Base-by-base conservation (phyloP, 768 basidiomycete species). In the Lentinula boryana region DNA sequence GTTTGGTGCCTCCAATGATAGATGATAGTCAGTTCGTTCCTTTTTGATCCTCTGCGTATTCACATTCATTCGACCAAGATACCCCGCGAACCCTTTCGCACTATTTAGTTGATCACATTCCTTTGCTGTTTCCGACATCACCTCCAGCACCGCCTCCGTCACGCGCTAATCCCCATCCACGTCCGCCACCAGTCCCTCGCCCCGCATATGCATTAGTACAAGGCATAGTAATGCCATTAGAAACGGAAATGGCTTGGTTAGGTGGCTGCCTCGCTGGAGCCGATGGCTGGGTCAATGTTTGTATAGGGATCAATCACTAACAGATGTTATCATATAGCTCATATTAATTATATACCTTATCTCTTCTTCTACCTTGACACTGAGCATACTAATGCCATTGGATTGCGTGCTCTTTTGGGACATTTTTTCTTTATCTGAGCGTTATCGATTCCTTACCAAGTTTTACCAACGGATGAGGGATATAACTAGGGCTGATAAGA, bases 211-310 rank as follows among this genome's bases (percentile, higher is more conserved):
- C 89, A 0, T 72, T 97, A 51, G 78, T 95, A 12, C 96, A 98
- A 69, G 96, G 97, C 12, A 86, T 98, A 18, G 72, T 81, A 2
- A 74, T 88, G 1, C 97, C 96, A 1, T 78, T 84, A 7, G 94
- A 97, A 33, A 81, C 93, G 5, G 96, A 98, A 68, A 80, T 98
- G 73, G 93, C 89, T 4, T 97, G 96, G 95, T 72, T 98, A n/a
- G 90, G 93, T 9, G 88, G 91, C 18, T 94, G 93, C 67, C 76
- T 98, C 73, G 85, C 88, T 12, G 95, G 94, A 7, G 93, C 94
- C 12, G 97, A 98, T 68, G 97, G 97, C 5, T 98, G 95, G 95
- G 80, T 96, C 32, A 90, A 91, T 70, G 80, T 98, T 57, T 95
- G 93, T 68, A 77, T 97, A 32, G 91, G 89, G 15, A 72, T 89